Base-by-base conservation (phyloP, 2,329 filamentous ascomycete species). In the Aspergillus flavus region DNA sequence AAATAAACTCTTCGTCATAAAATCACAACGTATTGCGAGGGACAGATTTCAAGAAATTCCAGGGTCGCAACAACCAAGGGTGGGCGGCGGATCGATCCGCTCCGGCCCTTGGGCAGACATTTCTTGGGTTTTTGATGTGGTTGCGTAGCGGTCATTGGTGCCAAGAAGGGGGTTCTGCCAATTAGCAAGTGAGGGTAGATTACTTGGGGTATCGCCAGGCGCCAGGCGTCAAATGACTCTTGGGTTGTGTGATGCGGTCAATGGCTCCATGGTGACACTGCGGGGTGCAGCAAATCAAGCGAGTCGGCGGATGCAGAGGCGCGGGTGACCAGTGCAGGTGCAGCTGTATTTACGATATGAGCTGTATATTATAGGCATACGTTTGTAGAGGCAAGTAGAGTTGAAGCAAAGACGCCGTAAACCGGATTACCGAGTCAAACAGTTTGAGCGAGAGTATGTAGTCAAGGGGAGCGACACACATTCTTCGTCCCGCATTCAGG, bases 1-100 rank as follows among this genome's bases (percentile, higher is more conserved):
- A 23, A 32, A 36, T 57, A 16, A 50, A n/a, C 7, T 41, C 46
- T 26, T 30, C 14, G 23, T 46, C 26, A 58, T 16, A 30, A 2
- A 26, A 30, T 32, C 26, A 34, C 30, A 10, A 34, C 4, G 32
- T 34, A 34, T 10, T 34, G 28, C 28, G 48, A n/a, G 16, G 26
- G 6, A 16, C 7, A 30, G 14, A n/a, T 30, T 9, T 19, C 46
- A 30, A n/a, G 16, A 41, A 14, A 36, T 46, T 26, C n/a, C 16
- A 36, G 28, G 26, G 39, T 14, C 19, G 43, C 10, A 6, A 23
- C 21, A 54, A 54, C 58, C 58, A 59, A 59, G 58, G 58, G n/a
- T 54, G 36, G 36, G 2, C 11, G 34, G 21, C 58, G 58, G 58
- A 43, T 52, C 58, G 32, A 59, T 54, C 58, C 58, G 58, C 48